Conservation (phyloP, 805 yeast species). For the Candida sphagnicola region DNA sequence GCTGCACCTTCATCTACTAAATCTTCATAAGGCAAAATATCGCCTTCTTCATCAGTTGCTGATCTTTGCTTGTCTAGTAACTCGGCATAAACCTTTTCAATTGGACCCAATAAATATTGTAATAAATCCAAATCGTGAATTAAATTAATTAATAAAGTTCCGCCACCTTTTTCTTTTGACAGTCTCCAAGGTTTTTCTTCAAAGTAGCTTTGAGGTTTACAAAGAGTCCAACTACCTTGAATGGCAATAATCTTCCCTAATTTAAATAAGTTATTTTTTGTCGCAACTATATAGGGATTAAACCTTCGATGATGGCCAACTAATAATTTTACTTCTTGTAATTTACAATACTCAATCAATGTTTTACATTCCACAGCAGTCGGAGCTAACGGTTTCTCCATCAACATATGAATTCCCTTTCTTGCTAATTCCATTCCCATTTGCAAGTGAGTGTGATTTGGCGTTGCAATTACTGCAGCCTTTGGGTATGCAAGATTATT, state of each 20-base stretch:
- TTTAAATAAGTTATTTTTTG: conserved; percentile 27
- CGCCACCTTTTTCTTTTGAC: conserved; percentile 32
- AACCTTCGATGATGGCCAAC: conserved; percentile 43
- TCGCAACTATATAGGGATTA: conserved; percentile 37
- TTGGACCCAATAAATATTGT: conserved; percentile 38
- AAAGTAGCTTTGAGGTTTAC: conserved; percentile 32
- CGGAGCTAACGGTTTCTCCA: conserved; percentile 39
- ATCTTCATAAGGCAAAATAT: conserved; percentile 7
- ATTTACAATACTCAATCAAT: conserved; percentile 22
- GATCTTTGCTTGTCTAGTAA: conserved; percentile 28
- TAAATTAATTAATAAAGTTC: conserved; percentile 36
- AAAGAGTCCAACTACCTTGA: conserved; percentile 40
- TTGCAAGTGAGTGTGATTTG: conserved; percentile 37
- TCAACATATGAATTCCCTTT: conserved; percentile 32
- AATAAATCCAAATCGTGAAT: conserved; percentile 40
- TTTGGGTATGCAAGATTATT: conserved; percentile 24
- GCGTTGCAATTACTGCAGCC: conserved; percentile 40
- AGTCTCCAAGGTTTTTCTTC: conserved; percentile 37
- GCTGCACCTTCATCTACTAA: conserved; percentile 41
- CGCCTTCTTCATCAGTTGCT: conserved; percentile 10
- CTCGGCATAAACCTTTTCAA: conserved; percentile 37
- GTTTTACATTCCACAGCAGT: conserved; percentile 31
- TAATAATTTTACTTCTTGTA: conserved; percentile 25
- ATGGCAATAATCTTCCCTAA: conserved; percentile 33
- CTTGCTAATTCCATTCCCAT: conserved; percentile 31